Evolutionary conservation across 257 asterid species (phyloP), one percentile per base, ranked within the genome.

Genomic region (Capsicum chinense): DNA sequence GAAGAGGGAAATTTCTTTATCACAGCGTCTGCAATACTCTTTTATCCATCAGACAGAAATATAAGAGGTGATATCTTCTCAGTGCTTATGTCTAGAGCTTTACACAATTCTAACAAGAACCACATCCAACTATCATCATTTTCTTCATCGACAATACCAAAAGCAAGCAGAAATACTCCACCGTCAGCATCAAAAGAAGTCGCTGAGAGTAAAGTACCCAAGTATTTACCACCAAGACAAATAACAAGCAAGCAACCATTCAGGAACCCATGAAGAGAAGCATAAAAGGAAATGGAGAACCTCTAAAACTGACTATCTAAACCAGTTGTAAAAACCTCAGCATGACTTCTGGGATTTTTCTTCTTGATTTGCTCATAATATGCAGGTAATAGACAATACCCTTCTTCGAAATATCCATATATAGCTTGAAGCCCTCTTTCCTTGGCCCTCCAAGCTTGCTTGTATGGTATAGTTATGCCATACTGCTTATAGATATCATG

Each of bases 401-500:
- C 95, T 91, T 93, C 95, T 86, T 93, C 98, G 6, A 93, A 92
- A 83, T 95, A 93, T 58, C 98, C 95, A 83, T 86, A 93, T 84
- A 93, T 93, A 57, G 95, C 92, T 87, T 93, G 97, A 82, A 93
- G 93, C 26, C 97, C 98, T 12, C 98, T 91, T 79, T 93, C 98
- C 86, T 92, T 93, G n/a, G 95, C 98, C 50, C 98, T 92, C 97
- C 98, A 93, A 9, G 98, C 97, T 87, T 93, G 97, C 89, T 93
- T 92, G 81, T 93, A 93, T 7, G 98, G 97, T 87, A 93, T 93
- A 62, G 94, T 92, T 88, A 93, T 91, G 85, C 98, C 97, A 70
- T 93, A 92, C 52, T 88, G 93, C 42, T 87, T 80, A 85, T 91
- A 90, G 4, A 93, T 83, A 83, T 93, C 98, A 48, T 90, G 92